These are phyloP conservation scores for Umbellularia californica DNA, from an alignment of 164 flowering plant genomes.

Conservation along the genomic window DNA sequence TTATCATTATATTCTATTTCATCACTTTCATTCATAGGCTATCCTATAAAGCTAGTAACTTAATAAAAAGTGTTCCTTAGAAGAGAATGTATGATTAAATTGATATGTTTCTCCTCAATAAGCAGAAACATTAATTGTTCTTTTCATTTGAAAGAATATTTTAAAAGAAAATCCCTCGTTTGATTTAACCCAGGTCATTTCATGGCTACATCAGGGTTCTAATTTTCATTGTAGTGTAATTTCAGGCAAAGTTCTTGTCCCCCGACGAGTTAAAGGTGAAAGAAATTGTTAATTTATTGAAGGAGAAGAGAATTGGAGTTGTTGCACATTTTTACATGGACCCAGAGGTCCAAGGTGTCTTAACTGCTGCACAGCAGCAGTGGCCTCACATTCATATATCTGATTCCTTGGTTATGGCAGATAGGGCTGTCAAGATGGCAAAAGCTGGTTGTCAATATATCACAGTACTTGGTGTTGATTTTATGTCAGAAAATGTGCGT, in stretches of 20 bases:
- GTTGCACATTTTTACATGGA: slow-evolving; percentile 99
- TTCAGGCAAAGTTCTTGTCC: slow-evolving; percentile 80
- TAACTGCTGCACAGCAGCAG: slow-evolving; percentile 82
- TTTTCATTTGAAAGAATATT: background rate
- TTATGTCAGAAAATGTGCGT: slow-evolving; percentile 99
- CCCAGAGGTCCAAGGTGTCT: slow-evolving; percentile 95
- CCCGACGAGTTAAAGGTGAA: slow-evolving; percentile 73
- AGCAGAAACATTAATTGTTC: background rate
- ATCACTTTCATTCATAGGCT: background rate
- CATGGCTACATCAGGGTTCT: slow-evolving; percentile 3
- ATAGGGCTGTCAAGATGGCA: slow-evolving; percentile 90
- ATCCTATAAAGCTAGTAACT: background rate
- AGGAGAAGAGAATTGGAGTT: slow-evolving; percentile 84
- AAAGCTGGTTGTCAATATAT: slow-evolving; percentile 78
- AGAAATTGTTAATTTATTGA: slow-evolving; percentile 73
- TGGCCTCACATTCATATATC: slow-evolving; percentile 98
- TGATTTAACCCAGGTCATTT: background rate
- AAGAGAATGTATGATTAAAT: no score
- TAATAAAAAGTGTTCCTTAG: background rate
- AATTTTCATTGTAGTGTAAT: slow-evolving; percentile 28
- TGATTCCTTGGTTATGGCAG: slow-evolving; percentile 97
- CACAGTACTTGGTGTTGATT: slow-evolving; percentile 91
- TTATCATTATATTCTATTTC: background rate
- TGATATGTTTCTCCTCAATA: background rate
- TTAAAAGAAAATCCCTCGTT: background rate